Evolutionary conservation across 192 early-diverging fungal species (phyloP).

Genomic region (Ambispora gerdemannii): DNA sequence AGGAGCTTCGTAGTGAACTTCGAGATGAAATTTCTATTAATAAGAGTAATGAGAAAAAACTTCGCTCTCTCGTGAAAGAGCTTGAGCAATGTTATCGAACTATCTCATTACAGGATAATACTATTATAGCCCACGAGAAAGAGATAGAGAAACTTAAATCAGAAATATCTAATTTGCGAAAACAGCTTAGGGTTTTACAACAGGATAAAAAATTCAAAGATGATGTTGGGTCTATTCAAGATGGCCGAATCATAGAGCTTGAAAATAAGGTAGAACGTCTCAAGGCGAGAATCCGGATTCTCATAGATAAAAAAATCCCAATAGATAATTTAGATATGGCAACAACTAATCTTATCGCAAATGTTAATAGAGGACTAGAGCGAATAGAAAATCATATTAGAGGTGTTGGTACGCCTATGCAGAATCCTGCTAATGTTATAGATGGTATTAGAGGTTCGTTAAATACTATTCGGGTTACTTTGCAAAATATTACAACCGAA

Average conservation of each 20-base stretch:
- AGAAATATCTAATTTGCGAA: neutral
- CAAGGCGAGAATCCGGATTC: no score
- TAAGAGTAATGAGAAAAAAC: slow-evolving; percentile 8
- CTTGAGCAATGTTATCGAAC: slow-evolving; percentile 7
- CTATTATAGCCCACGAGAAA: neutral
- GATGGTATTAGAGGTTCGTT: slow-evolving; percentile 15
- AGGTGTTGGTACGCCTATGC: neutral
- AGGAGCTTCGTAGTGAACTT: slow-evolving; percentile 6
- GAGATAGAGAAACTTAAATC: no score
- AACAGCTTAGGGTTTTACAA: neutral
- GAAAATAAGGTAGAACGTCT: neutral
- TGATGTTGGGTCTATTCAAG: neutral
- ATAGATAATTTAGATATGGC: slow-evolving; percentile 12
- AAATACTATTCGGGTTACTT: slow-evolving; percentile 22
- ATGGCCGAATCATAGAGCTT: neutral
- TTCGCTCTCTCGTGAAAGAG: neutral
- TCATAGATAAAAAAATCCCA: slow-evolving; percentile 10
- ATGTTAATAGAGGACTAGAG: neutral
- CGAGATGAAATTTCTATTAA: neutral
- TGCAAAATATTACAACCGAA: neutral
- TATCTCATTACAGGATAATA: slow-evolving; percentile 5
- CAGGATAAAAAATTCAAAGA: neutral
- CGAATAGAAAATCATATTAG: no score
- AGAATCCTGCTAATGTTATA: slow-evolving; percentile 17
- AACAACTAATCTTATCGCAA: slow-evolving; percentile 16